A percentile compares a stretch with the other conserved stretches of the same genome.
phyloP scores from a whole-genome alignment of 106 monocot genomes.

The Alisma plantagoaquatica region DNA sequence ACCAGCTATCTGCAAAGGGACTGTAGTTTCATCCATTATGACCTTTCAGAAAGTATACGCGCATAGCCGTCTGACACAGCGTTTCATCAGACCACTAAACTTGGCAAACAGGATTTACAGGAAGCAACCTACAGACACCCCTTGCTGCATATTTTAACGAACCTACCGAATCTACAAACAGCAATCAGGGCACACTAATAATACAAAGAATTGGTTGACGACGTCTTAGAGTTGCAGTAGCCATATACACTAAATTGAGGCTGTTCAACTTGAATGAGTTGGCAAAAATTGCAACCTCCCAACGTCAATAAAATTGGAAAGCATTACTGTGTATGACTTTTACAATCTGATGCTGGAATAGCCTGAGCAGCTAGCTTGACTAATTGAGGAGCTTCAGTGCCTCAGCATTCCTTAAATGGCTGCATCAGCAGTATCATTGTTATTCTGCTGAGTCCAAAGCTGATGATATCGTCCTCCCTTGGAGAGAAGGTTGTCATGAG shows the following conservation, averaged over 20 bases:
- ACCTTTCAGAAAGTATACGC: too few relatives aligned
- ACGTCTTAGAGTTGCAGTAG: neutral
- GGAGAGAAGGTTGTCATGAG: constrained; percentile 86
- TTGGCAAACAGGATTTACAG: neutral
- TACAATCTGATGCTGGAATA: neutral
- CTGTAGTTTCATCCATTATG: too few relatives aligned
- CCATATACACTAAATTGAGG: neutral
- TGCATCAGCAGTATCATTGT: constrained; percentile 33
- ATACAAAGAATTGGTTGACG: neutral
- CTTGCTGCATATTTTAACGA: too few relatives aligned
- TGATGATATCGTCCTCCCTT: constrained; percentile 78
- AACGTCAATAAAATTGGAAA: neutral
- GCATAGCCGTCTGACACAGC: too few relatives aligned
- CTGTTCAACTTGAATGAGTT: neutral
- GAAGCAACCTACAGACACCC: neutral
- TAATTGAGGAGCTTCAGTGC: neutral
- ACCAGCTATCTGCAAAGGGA: too few relatives aligned
- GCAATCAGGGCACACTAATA: neutral
- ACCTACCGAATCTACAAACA: too few relatives aligned
- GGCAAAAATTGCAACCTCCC: neutral
- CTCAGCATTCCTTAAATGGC: constrained; percentile 10
- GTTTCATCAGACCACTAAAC: neutral
- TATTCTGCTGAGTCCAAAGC: constrained; percentile 93
- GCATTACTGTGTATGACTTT: neutral
- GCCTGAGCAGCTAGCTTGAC: neutral